Base-by-base conservation (phyloP, 176 grass and related monocot genomes). In the Rhynchospora pubera region DNA sequence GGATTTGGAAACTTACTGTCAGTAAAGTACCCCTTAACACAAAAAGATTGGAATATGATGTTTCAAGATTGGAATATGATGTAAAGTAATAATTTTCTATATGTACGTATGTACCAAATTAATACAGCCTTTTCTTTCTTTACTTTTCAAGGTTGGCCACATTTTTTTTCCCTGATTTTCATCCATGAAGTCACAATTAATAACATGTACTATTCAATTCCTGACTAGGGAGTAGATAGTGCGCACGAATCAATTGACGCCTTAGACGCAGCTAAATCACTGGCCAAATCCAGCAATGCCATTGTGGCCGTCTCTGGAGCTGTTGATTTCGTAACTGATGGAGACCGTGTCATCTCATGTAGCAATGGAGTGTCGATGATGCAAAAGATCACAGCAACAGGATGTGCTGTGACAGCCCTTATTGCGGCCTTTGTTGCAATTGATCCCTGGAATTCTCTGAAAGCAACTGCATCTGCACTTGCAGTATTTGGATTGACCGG, bases 381-480 rank as follows among this genome's bases (percentile, higher is more conserved):
- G 90, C 92, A 94, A 84, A 94, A 88, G 78, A 92, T 94, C 34
- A 97, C 92, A 0, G 92, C 91, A 8, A 94, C 87, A 1, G 92
- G 94, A 64, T 97, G 95, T 15, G 83, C 90, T 0, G 88, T 93
- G 44, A 94, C 95, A 0, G 88, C 90, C 39, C 85, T 97, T 5
- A 88, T 97, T 8, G 76, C 90, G 1, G 92, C 92, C 23, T 97
- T 97, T 79, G 85, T 92, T 6, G 83, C 92, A 0, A 78, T 91
- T 5, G 92, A 97, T 79, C 90, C 91, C 14, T 86, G 85, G 2
- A 85, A 91, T 48, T 19, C 82, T 2, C 68, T 93, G 4, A 83
- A 78, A 5, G 92, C 82, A 0, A 85, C 92, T 3, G 85, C 85
- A 0, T 97, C 90, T 3, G 87, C 88, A 15, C 85, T 97, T 43